Conservation (phyloP, 352 stramenopile species). For the Pythium rishiriense region DNA sequence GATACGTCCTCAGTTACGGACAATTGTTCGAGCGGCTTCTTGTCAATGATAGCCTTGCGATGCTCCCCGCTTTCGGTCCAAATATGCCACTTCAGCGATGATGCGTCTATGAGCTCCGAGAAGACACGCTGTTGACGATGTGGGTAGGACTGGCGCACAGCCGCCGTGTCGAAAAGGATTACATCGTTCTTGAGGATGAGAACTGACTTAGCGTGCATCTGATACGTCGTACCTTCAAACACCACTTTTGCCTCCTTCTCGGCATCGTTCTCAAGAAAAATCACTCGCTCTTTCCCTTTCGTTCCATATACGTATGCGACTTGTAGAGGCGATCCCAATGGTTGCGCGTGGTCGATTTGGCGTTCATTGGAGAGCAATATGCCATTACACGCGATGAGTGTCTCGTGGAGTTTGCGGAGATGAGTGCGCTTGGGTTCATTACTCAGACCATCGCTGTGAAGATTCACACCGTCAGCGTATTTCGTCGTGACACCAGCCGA, state of each 20-base stretch:
- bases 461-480: conserved; percentile 69
- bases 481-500: conserved; percentile 69
- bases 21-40: conserved; percentile 54
- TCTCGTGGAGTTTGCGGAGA: conserved; percentile 57
- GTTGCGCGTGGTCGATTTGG: conserved; percentile 46
- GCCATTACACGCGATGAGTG: conserved; percentile 58
- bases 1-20: conserved; percentile 51
- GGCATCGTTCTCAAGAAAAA: conserved; percentile 60
- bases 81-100: conserved; percentile 41
- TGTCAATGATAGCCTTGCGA: conserved; percentile 38
- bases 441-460: conserved; percentile 64
- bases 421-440: conserved; percentile 75
- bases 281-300: conserved; percentile 27
- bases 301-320: conserved; percentile 51
- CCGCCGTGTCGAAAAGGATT: conserved; percentile 59
- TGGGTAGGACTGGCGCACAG: conserved; percentile 47
- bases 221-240: conserved; percentile 38
- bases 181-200: conserved; percentile 43
- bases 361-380: conserved; percentile 47
- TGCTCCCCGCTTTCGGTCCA: conserved; percentile 51
- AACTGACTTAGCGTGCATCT: conserved; percentile 44
- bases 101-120: conserved; percentile 36
- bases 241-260: conserved; percentile 29
- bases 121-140: conserved; percentile 42
- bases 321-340: conserved; percentile 29